Percentiles rank a stretch among this genome's conserved stretches.
Evolutionary conservation across 495 filamentous ascomycete genomes (phyloP).

Genomic region (Jackrogersella multiformis): DNA sequence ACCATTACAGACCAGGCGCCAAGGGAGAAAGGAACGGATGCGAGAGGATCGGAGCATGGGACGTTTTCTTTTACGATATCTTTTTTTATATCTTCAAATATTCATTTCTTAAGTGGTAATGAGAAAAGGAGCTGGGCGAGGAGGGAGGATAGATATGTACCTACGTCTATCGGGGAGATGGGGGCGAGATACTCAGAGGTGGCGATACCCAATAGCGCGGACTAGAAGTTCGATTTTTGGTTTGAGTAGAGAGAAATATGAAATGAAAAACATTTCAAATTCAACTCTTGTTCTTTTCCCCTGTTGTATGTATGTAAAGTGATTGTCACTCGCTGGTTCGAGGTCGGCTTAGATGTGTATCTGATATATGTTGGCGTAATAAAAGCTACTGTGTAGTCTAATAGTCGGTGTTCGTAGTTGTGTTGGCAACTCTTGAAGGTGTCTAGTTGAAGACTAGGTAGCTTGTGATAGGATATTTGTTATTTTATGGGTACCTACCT

Average conservation of each 20-base stretch:
- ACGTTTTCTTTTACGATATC: slow-evolving; percentile 10
- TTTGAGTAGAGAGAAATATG: slow-evolving; percentile 23
- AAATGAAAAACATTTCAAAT: slow-evolving; percentile 16
- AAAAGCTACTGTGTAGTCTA: not conserved
- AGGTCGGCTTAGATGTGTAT: not conserved
- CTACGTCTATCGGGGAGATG: not conserved
- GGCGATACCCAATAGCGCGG: slow-evolving; percentile 41
- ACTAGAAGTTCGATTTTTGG: slow-evolving; percentile 14
- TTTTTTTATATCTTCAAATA: slow-evolving; percentile 18
- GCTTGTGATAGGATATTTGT: too few relatives aligned
- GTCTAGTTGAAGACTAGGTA: not conserved
- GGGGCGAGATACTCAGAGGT: not conserved
- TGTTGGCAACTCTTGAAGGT: not conserved
- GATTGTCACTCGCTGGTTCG: slow-evolving; percentile 18
- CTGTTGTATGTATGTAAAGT: slow-evolving; percentile 14
- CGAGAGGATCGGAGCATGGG: not conserved
- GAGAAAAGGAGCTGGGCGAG: not conserved
- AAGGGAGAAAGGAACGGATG: not conserved
- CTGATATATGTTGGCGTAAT: not conserved
- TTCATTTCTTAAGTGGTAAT: slow-evolving; percentile 31
- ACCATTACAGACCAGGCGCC: slow-evolving; percentile 18
- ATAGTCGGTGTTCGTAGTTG: not conserved
- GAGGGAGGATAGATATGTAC: not conserved
- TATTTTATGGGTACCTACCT: too few relatives aligned
- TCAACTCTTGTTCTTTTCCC: not conserved